Conservation (phyloP, 805 yeast species). For the Metschnikowia drakensbergensis region DNA sequence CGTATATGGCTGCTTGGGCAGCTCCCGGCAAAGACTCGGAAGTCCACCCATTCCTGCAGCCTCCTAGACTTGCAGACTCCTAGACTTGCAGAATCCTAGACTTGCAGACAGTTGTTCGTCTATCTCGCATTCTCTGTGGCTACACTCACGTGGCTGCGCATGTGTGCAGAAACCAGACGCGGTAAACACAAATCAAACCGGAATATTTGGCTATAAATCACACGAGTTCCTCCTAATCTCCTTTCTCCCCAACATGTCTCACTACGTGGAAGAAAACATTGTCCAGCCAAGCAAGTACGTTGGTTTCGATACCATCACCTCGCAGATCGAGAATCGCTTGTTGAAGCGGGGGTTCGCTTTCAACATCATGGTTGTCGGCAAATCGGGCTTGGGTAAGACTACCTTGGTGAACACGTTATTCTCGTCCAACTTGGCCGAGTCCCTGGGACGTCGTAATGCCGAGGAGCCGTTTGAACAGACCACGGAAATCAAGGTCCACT, state of each 20-base stretch:
- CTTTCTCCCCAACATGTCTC: constrained; percentile 14
- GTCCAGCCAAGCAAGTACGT: constrained; percentile 73
- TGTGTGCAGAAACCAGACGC: constrained; percentile 9
- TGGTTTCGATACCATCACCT: constrained; percentile 94
- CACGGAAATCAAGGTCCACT: constrained; percentile 70
- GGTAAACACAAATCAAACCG: constrained; percentile 4
- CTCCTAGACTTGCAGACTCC: too few relatives aligned
- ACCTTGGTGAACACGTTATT: constrained; percentile 89
- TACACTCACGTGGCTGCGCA: constrained; percentile 4
- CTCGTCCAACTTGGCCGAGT: constrained; percentile 70
- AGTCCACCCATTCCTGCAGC: too few relatives aligned
- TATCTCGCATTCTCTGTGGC: background rate
- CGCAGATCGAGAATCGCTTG: constrained; percentile 89
- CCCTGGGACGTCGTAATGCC: constrained; percentile 66
- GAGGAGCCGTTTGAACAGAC: constrained; percentile 80
- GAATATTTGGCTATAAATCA: constrained; percentile 1
- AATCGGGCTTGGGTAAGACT: constrained; percentile 90
- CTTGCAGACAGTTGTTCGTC: too few relatives aligned
- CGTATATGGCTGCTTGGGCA: too few relatives aligned
- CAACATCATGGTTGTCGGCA: constrained; percentile 89
- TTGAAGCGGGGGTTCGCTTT: constrained; percentile 92
- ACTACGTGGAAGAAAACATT: constrained; percentile 16
- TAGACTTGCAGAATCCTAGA: too few relatives aligned
- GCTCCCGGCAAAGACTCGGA: too few relatives aligned
- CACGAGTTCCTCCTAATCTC: background rate